These are phyloP conservation scores for Russula sp. DNA, from an alignment of 768 basidiomycete species.

Conservation along the genomic window DNA sequence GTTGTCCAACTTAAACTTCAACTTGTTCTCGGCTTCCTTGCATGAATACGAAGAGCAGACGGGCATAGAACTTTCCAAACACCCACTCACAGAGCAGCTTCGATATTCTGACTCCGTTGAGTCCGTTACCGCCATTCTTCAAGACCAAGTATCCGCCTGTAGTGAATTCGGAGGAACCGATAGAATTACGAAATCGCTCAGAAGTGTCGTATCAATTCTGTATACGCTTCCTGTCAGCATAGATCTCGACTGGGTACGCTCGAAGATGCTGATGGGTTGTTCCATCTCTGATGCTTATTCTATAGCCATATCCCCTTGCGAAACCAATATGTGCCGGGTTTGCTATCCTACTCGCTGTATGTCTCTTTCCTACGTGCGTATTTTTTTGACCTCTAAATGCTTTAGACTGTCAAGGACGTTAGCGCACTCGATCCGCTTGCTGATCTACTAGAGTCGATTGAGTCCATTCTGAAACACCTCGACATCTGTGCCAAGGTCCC, in stretches of 20 bases:
- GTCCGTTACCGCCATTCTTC: background rate
- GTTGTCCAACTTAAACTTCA: no score
- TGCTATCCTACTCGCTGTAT: background rate
- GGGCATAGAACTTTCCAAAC: background rate
- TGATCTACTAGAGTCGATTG: background rate
- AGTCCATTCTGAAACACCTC: background rate
- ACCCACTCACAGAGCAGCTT: background rate
- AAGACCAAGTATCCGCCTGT: background rate
- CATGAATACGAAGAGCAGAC: background rate
- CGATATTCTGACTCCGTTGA: background rate
- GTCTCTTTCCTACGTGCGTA: background rate
- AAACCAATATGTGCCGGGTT: background rate
- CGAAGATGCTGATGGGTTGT: background rate
- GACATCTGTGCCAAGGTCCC: background rate
- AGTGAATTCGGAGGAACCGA: background rate
- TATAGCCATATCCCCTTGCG: background rate
- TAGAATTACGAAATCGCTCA: background rate
- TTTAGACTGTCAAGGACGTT: background rate
- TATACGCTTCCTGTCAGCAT: background rate
- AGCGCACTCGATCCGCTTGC: background rate
- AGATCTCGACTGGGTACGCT: background rate
- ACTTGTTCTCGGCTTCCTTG: background rate
- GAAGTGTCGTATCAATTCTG: background rate
- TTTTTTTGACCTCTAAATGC: background rate
- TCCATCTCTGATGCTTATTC: background rate